These are phyloP conservation scores for Penicillium italicum DNA, from an alignment of 2,329 filamentous ascomycete species.

Conservation along the genomic window DNA sequence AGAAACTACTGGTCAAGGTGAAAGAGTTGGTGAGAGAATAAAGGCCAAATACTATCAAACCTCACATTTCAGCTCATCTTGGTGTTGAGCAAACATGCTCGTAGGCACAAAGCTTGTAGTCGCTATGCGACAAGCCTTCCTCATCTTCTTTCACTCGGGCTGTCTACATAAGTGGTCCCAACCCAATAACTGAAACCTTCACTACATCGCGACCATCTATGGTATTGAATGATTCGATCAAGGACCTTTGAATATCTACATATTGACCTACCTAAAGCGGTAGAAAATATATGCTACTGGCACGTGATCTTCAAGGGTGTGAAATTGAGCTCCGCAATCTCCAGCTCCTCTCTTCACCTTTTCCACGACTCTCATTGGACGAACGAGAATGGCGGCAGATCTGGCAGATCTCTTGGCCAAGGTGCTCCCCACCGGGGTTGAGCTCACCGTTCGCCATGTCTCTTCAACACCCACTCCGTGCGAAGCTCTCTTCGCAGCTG, in stretches of 20 bases:
- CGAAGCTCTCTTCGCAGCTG: slow-evolving; percentile 73
- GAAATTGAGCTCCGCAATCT: slow-evolving; percentile 12
- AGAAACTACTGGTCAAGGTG: neutral
- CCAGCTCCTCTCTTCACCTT: slow-evolving; percentile 17
- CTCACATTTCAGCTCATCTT: neutral
- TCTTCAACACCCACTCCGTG: slow-evolving; percentile 76
- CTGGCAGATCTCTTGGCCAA: slow-evolving; percentile 49
- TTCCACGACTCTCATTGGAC: slow-evolving; percentile 18
- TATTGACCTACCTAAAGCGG: neutral
- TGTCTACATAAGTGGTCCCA: neutral
- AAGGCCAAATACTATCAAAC: neutral
- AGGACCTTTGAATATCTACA: neutral
- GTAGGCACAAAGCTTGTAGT: neutral
- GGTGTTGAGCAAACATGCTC: neutral
- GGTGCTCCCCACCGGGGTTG: slow-evolving; percentile 51
- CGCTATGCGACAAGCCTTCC: neutral
- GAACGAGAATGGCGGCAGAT: slow-evolving; percentile 30
- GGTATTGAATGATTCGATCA: neutral
- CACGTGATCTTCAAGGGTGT: slow-evolving; percentile 18
- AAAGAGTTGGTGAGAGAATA: neutral
- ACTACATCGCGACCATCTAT: neutral
- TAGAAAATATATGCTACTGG: neutral
- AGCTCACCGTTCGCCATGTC: slow-evolving; percentile 76
- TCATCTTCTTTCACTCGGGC: neutral
- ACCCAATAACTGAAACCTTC: neutral